Base-by-base conservation (phyloP, 2,329 filamentous ascomycete genomes). In the Hymenoscyphus albidus region DNA sequence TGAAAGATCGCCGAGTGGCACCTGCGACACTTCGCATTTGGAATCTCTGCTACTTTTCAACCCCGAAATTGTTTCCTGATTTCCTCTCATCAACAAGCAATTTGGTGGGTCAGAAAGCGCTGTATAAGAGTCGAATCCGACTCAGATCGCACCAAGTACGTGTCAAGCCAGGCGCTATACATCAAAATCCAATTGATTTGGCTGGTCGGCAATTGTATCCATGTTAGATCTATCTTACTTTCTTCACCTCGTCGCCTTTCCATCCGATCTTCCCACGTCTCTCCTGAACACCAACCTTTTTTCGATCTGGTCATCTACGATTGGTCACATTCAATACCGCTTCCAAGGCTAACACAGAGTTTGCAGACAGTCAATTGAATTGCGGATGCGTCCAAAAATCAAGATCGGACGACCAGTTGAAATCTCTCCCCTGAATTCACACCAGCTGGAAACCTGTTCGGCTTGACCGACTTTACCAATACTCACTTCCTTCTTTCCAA, bases 171-270 rank as follows among this genome's bases (percentile, higher is more conserved):
- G 44, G 44, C 44, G 18, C 44, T 51, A 27, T 27, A 18, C 44
- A 16, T 18, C 22, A n/a, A 51, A 22, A 22, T 27, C 22, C 44
- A 27, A 51, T 56, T 39, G 10, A 18, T 54, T 44, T 62, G 16
- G 31, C 39, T 16, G 18, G 44, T 63, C 62, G 51, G 55, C 62
- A 39, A 59, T 35, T 32, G 62, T 40, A 35, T 39, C 55, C 3
- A 16, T 22, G 14, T 22, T 39, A 27, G 27, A 27, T 31, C n/a
- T 16, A 57, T 38, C 35, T 38, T 27, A 51, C 13, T 22, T 22
- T 31, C 18, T 22, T 14, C 22, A 54, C 40, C 35, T 56, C 7
- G 32, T 18, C 35, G 5, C 35, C 9, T 35, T 35, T 35, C 9
- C 35, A 35, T 51, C 22, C 44, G 18, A 51, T 27, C 44, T 51